phyloP scores from a whole-genome alignment of 352 stramenopile genomes.

The Paralagenidium karlingii region DNA sequence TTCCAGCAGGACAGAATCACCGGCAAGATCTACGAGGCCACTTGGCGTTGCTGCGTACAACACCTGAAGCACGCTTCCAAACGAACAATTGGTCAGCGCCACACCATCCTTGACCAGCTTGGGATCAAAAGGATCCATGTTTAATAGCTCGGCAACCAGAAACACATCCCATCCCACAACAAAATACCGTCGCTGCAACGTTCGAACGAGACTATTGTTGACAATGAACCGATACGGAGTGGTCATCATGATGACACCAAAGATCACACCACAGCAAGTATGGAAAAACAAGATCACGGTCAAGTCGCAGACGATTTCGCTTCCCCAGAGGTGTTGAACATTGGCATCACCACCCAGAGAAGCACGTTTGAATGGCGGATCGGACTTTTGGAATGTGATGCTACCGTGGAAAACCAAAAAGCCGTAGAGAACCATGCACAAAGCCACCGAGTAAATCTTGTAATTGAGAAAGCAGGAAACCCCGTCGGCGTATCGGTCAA shows the following conservation, averaged over 20 bases:
- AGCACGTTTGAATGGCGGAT: no score
- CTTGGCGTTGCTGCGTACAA: conserved; percentile 37
- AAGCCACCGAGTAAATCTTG: conserved; percentile 26
- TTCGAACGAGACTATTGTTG: conserved; percentile 13
- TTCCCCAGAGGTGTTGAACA: no score
- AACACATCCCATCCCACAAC: conserved; percentile 35
- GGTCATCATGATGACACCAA: conserved; percentile 9
- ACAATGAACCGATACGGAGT: conserved; percentile 14
- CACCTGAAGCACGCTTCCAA: conserved; percentile 23
- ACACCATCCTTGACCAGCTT: conserved; percentile 9
- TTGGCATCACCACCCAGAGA: no score
- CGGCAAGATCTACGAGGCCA: conserved; percentile 22
- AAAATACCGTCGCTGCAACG: conserved; percentile 26
- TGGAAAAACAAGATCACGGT: conserved; percentile 11
- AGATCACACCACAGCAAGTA: conserved; percentile 4
- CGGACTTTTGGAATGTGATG: no score
- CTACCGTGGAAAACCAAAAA: conserved; percentile 9
- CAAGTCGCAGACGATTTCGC: no score
- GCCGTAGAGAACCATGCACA: conserved; percentile 13
- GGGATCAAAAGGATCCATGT: conserved; percentile 23
- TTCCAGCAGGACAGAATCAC: conserved; percentile 31
- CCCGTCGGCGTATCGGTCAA: conserved; percentile 19
- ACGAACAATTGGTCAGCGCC: conserved; percentile 14
- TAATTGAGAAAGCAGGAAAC: conserved; percentile 23
- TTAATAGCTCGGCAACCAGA: conserved; percentile 15